A percentile compares a stretch with the other conserved stretches of the same genome.
Conservation (phyloP, 2,329 filamentous ascomycete genomes). For the Arthroderma sp. region DNA sequence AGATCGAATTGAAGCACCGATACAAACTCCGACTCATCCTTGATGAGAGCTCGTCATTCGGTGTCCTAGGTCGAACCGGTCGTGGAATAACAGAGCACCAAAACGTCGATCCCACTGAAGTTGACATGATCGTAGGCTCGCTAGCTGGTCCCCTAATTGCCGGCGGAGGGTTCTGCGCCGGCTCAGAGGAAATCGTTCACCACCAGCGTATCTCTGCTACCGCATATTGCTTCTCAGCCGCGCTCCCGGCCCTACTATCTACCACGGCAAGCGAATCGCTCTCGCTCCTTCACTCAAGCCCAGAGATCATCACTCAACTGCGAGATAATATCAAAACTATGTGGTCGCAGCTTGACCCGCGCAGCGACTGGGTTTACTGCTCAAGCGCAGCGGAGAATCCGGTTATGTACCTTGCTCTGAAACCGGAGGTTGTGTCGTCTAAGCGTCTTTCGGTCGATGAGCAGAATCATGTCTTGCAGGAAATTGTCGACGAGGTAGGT, state of each 20-base stretch:
- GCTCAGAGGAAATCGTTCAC: constrained; percentile 78
- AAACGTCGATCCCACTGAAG: constrained; percentile 81
- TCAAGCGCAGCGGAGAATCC: constrained; percentile 76
- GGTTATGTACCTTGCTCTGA: constrained; percentile 68
- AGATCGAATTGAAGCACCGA: constrained; percentile 83
- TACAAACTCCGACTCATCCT: constrained; percentile 98
- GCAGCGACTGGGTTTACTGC: constrained; percentile 84
- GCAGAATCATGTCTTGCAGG: constrained; percentile 72
- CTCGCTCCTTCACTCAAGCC: constrained; percentile 70
- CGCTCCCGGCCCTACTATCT: constrained; percentile 80
- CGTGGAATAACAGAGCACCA: constrained; percentile 90
- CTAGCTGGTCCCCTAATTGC: constrained; percentile 81
- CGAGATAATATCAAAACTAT: constrained; percentile 79
- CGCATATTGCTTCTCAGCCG: constrained; percentile 91
- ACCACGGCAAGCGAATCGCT: constrained; percentile 93
- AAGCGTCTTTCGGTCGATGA: constrained; percentile 58
- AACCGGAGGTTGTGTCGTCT: constrained; percentile 63
- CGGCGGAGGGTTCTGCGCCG: constrained; percentile 91
- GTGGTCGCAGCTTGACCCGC: constrained; percentile 74
- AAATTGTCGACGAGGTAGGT: constrained; percentile 89
- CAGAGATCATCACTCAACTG: constrained; percentile 64
- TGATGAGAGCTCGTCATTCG: constrained; percentile 96
- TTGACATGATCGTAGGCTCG: constrained; percentile 95
- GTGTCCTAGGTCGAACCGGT: constrained; percentile 80
- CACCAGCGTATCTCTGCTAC: constrained; percentile 89